Evolutionary conservation across 345 rosid species (phyloP), one percentile per base, ranked within the genome.

Genomic region (Citrus cavaleriei): DNA sequence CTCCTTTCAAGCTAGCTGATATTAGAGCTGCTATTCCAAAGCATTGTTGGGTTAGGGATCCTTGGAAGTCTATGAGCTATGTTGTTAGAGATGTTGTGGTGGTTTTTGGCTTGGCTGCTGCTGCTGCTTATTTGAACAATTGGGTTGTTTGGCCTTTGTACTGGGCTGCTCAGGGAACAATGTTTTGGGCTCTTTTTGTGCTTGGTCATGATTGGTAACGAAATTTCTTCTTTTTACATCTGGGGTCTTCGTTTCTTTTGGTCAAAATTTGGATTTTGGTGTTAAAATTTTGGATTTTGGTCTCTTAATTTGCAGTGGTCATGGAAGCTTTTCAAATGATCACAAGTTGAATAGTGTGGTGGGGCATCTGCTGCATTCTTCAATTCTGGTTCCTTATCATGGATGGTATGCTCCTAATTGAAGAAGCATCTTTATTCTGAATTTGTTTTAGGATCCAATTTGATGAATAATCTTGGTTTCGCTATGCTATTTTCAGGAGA

Each of bases 171-270:
- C 92, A 89, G 79, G 92, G 91, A 74, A 89, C 92, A 42, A 89
- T 89, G 92, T 89, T 89, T 80, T 89, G 92, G 92, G 92, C 88
- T 49, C 84, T 89, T 55, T 89, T 89, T 81, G 92, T 89, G 72
- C 91, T 89, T 9, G 92, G 92, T 38, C 92, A 89, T 79, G 92
- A 89, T 77, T 89, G 92, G 92, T 89, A 81, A 60, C 38, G 25
- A 25, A 10, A 24, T 10, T 18, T 38, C 9, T 34, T 57, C 51
- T 65, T 16, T 37, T 0, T 69, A 34, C 2, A 51, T 68, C n/a
- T 37, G 13, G 19, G 16, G 32, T 51, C 40, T 49, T 38, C 2
- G n/a, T 22, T 32, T 51, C 12, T 64, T 46, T 22, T 21, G 28
- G 49, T 49, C 65, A 6, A 63, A 64, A 3, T 21, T 32, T 68